These are phyloP conservation scores for Candida maris DNA, from an alignment of 805 yeast genomes.

Conservation along the genomic window DNA sequence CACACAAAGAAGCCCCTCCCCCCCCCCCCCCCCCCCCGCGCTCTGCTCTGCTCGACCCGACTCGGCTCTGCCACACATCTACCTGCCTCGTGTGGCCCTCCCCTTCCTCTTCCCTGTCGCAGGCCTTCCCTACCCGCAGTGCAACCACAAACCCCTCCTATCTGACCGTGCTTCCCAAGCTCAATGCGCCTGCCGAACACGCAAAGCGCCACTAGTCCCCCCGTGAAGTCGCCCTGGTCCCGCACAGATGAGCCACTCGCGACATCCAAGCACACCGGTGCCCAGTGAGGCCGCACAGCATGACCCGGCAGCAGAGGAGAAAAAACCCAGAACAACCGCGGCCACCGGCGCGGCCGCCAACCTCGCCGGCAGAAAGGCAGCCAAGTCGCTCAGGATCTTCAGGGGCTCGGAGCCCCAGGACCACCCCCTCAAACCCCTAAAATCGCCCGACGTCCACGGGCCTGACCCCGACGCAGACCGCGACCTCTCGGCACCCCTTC, in stretches of 20 bases:
- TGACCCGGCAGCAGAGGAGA: constrained; percentile 1
- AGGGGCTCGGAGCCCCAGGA: constrained; percentile 32
- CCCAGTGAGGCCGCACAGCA: constrained; percentile 1
- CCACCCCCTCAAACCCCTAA: constrained; percentile 2
- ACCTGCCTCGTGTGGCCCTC: too few species aligned
- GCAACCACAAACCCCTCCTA: too few species aligned
- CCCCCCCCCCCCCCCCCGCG: too few species aligned
- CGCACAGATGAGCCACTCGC: background rate
- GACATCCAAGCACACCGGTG: background rate
- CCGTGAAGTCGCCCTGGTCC: background rate
- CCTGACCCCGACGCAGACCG: constrained; percentile 1
- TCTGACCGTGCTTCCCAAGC: too few species aligned
- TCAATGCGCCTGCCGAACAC: too few species aligned
- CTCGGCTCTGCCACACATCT: too few species aligned
- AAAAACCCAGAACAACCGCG: constrained; percentile 3
- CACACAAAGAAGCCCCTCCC: too few species aligned
- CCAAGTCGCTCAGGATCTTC: constrained; percentile 52
- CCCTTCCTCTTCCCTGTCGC: too few species aligned
- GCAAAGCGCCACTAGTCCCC: too few species aligned
- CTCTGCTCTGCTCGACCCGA: too few species aligned
- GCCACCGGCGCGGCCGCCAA: too few species aligned
- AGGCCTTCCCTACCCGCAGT: too few species aligned
- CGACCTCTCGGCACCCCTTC: background rate
- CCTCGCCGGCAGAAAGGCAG: constrained; percentile 54
- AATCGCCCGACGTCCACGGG: constrained; percentile 1